These are phyloP conservation scores for Hyphopichia homilentoma DNA, from an alignment of 805 yeast genomes.

Conservation along the genomic window DNA sequence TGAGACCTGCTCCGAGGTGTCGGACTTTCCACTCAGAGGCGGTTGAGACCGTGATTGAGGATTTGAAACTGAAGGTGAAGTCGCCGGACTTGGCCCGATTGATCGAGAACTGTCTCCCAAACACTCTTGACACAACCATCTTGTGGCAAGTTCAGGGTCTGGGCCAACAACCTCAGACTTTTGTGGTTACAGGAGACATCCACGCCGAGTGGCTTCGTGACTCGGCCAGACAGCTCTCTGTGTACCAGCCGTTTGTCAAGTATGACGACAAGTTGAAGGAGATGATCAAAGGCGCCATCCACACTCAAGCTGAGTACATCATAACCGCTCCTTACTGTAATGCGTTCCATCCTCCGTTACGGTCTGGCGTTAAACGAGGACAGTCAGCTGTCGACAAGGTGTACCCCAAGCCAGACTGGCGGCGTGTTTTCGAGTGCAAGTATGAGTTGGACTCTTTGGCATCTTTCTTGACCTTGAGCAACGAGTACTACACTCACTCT, in stretches of 20 bases:
- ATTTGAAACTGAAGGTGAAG: slow-evolving; percentile 45
- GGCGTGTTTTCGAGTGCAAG: slow-evolving; percentile 79
- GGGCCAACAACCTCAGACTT: slow-evolving; percentile 48
- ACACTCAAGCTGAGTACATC: slow-evolving; percentile 69
- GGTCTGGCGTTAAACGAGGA: slow-evolving; percentile 45
- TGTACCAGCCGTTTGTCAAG: slow-evolving; percentile 60
- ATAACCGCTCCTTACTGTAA: slow-evolving; percentile 74
- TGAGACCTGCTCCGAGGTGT: slow-evolving; percentile 71
- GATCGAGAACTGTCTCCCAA: slow-evolving; percentile 81
- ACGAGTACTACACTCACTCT: slow-evolving; percentile 61
- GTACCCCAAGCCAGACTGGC: slow-evolving; percentile 66
- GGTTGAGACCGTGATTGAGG: slow-evolving; percentile 58
- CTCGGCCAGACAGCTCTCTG: slow-evolving; percentile 76
- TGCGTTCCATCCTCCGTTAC: slow-evolving; percentile 83
- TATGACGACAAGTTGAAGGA: slow-evolving; percentile 47
- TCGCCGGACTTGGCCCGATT: slow-evolving; percentile 70
- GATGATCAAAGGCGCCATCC: slow-evolving; percentile 73
- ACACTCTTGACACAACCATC: slow-evolving; percentile 84
- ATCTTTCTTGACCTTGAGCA: slow-evolving; percentile 70
- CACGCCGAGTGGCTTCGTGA: slow-evolving; percentile 94
- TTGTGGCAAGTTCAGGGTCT: slow-evolving; percentile 51
- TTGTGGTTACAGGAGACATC: slow-evolving; percentile 87
- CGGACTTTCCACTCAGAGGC: slow-evolving; percentile 65
- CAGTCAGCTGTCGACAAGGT: slow-evolving; percentile 61
- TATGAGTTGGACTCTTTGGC: slow-evolving; percentile 87